Evolutionary conservation across 2,329 filamentous ascomycete species (phyloP).

Genomic region (Penicillium sumatraense): DNA sequence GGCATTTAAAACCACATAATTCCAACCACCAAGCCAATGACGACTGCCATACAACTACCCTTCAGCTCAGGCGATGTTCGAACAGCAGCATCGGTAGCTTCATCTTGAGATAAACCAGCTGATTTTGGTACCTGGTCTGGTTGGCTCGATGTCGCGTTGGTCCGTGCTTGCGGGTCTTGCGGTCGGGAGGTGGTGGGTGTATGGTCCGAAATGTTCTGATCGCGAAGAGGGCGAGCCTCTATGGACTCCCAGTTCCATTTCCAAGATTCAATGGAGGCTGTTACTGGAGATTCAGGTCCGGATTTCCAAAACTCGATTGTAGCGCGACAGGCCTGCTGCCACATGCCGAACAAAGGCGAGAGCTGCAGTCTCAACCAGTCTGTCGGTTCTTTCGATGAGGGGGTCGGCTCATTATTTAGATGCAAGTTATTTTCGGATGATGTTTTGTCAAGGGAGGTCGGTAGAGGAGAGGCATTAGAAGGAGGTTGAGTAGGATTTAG

Average conservation of each 20-base stretch:
- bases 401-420: conserved; percentile 10
- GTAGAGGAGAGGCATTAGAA: conserved; percentile 15
- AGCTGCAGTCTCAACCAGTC: conserved; percentile 9
- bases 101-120: conserved; percentile 20
- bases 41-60: conserved; percentile 44
- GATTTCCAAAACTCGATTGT: conserved; percentile 18
- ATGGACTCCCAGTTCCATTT: conserved; percentile 5
- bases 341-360: conserved; percentile 23
- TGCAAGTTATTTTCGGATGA: not conserved
- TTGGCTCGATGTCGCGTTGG: not conserved
- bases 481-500: conserved; percentile 12
- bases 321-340: conserved; percentile 40
- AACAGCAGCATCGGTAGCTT: conserved; percentile 30
- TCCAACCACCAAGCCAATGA: conserved; percentile 41
- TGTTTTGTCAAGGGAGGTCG: conserved; percentile 11
- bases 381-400: conserved; percentile 1
- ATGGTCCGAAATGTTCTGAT: not conserved
- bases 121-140: conserved; percentile 7
- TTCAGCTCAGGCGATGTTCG: conserved; percentile 33
- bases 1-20: conserved; percentile 41
- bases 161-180: not conserved
- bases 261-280: conserved; percentile 1
- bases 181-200: conserved; percentile 1
- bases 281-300: not conserved
- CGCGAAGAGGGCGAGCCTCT: conserved; percentile 4